Conservation (phyloP, 2,329 filamentous ascomycete genomes). For the Pseudogymnoascus sp. region DNA sequence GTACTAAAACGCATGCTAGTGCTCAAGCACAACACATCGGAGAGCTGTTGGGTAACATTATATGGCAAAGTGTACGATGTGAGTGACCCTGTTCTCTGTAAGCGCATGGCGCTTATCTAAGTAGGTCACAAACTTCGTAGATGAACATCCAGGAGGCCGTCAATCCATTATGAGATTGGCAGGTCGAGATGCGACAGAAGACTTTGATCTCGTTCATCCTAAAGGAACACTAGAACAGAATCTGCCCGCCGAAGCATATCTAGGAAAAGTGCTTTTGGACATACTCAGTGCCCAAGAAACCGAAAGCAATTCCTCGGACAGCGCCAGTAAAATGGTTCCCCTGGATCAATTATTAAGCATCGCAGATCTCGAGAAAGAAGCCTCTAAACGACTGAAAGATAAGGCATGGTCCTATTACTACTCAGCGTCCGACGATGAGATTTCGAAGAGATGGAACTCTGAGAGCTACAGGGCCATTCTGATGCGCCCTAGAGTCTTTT, state of each 20-base stretch:
- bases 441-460: constrained; percentile 51
- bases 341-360: constrained; percentile 48
- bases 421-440: constrained; percentile 62
- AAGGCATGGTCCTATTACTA: constrained; percentile 67
- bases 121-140: background rate
- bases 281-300: constrained; percentile 19
- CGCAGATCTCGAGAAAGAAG: constrained; percentile 53
- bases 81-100: background rate
- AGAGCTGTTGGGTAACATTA: background rate
- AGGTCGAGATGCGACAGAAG: constrained; percentile 46
- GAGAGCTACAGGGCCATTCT: constrained; percentile 47
- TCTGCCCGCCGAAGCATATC: constrained; percentile 36
- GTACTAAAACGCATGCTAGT: background rate
- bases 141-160: background rate
- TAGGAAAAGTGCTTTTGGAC: constrained; percentile 40
- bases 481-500: constrained; percentile 52
- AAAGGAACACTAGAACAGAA: constrained; percentile 39
- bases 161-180: constrained; percentile 25
- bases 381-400: constrained; percentile 46
- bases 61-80: background rate
- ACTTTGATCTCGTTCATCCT: constrained; percentile 46
- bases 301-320: constrained; percentile 30
- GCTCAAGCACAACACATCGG: background rate
- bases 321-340: constrained; percentile 28
- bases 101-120: background rate